Conservation (phyloP, 2,329 filamentous ascomycete species). For the Nigrospora osmanthi region DNA sequence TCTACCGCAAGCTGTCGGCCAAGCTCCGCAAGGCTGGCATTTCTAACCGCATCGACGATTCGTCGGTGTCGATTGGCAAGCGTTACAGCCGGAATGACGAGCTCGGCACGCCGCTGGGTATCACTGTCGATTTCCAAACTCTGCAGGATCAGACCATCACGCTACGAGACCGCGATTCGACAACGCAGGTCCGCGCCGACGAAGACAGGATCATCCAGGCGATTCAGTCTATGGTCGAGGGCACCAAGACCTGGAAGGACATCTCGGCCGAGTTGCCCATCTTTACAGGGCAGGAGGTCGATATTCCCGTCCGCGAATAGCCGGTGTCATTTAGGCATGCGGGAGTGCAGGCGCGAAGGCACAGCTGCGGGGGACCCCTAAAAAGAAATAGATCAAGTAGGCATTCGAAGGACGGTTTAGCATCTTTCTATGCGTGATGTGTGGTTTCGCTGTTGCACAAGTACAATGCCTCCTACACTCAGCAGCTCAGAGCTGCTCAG, state of each 20-base stretch:
- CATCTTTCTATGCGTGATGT: too few relatives aligned
- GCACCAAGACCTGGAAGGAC: conserved; percentile 55
- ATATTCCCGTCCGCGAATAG: conserved; percentile 28
- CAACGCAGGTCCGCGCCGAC: conserved; percentile 78
- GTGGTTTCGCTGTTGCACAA: too few relatives aligned
- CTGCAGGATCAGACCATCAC: conserved; percentile 82
- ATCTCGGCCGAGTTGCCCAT: conserved; percentile 71
- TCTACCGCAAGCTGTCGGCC: conserved; percentile 63
- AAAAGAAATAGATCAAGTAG: too few relatives aligned
- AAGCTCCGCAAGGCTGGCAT: conserved; percentile 70
- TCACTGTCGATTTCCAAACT: conserved; percentile 95
- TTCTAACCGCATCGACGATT: conserved; percentile 83
- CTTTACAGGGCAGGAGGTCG: conserved; percentile 70
- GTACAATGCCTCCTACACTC: too few relatives aligned
- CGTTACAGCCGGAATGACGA: conserved; percentile 93
- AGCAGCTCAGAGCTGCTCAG: too few relatives aligned
- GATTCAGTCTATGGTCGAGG: conserved; percentile 41
- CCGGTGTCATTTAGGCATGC: not conserved
- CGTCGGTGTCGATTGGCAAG: conserved; percentile 87
- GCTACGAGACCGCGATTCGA: conserved; percentile 83
- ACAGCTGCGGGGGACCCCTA: not conserved
- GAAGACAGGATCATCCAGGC: conserved; percentile 74
- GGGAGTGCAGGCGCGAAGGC: conserved; percentile 1
- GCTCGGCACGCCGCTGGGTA: conserved; percentile 85
- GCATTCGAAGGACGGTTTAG: too few relatives aligned